These are phyloP conservation scores for Irpex sp. DNA, from an alignment of 1,284 basidiomycete species.

Conservation along the genomic window DNA sequence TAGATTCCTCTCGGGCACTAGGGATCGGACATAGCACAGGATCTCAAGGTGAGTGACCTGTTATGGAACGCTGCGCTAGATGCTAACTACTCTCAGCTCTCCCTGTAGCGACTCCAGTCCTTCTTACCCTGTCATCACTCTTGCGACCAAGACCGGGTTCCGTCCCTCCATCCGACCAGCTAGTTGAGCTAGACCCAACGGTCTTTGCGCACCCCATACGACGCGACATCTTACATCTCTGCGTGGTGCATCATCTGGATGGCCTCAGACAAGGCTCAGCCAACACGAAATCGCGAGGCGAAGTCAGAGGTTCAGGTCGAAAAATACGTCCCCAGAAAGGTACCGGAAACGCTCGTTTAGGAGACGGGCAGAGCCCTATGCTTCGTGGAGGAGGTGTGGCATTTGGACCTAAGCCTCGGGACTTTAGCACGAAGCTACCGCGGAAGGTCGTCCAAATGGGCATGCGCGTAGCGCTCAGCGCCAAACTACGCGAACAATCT, in stretches of 20 bases:
- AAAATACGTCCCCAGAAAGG: conserved; percentile 95
- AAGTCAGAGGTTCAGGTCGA: conserved; percentile 84
- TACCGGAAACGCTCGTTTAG: conserved; percentile 84
- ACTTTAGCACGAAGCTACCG: conserved; percentile 88
- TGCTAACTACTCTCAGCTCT: conserved; percentile 28
- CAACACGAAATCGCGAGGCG: conserved; percentile 86
- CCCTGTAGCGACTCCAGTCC: conserved; percentile 46
- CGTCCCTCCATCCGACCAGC: conserved; percentile 37
- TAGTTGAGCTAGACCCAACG: conserved; percentile 75
- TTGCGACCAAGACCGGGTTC: conserved; percentile 41
- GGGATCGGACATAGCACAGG: not conserved
- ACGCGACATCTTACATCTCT: conserved; percentile 90
- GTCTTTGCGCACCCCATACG: conserved; percentile 89
- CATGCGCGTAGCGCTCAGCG: conserved; percentile 85
- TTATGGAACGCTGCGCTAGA: not conserved
- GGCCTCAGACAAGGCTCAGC: conserved; percentile 88
- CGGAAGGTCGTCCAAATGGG: conserved; percentile 91
- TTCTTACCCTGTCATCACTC: conserved; percentile 56
- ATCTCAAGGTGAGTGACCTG: not conserved
- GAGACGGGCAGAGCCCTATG: conserved; percentile 87
- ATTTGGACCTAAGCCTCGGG: conserved; percentile 86
- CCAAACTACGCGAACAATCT: conserved; percentile 71
- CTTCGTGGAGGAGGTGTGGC: conserved; percentile 90
- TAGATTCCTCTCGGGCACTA: not conserved
- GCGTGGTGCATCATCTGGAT: conserved; percentile 88